These are phyloP conservation scores for Xylariomycetidae sp. DNA, from an alignment of 2,329 filamentous ascomycete species.

Conservation along the genomic window DNA sequence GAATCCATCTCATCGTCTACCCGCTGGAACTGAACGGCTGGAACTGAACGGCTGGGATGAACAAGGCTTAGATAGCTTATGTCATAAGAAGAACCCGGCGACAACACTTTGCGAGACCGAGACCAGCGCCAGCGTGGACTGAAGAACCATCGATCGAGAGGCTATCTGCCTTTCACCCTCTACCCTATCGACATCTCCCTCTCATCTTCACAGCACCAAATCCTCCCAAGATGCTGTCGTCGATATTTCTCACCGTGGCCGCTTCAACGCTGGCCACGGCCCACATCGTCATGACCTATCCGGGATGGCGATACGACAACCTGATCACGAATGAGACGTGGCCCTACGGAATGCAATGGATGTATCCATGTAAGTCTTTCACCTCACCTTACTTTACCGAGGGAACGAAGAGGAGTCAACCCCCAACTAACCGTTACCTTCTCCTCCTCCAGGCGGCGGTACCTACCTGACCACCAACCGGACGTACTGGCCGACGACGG, in stretches of 20 bases:
- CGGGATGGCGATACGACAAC: conserved; percentile 82
- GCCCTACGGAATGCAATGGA: conserved; percentile 92
- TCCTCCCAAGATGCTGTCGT: conserved; percentile 37
- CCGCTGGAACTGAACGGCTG: too few relatives aligned
- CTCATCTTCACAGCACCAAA: too few relatives aligned
- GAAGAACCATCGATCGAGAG: too few relatives aligned
- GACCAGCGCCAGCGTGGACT: too few relatives aligned
- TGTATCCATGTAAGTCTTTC: conserved; percentile 73
- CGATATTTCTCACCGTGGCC: conserved; percentile 37
- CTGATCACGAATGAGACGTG: conserved; percentile 71
- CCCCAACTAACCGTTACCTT: conserved; percentile 3
- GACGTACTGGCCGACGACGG: conserved; percentile 83
- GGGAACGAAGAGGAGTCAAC: background rate
- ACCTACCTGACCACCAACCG: conserved; percentile 71
- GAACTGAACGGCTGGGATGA: too few relatives aligned
- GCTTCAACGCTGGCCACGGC: conserved; percentile 48
- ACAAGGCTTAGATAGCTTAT: too few relatives aligned
- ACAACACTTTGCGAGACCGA: too few relatives aligned
- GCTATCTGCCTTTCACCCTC: too few relatives aligned
- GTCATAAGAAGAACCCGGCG: too few relatives aligned
- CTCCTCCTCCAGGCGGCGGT: conserved; percentile 64
- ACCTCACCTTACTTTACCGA: background rate
- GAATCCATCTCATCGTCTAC: too few relatives aligned
- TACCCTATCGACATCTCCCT: too few relatives aligned
- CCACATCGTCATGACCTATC: conserved; percentile 83